Conservation (phyloP, 495 filamentous ascomycete species). For the Immersiella caudata region DNA sequence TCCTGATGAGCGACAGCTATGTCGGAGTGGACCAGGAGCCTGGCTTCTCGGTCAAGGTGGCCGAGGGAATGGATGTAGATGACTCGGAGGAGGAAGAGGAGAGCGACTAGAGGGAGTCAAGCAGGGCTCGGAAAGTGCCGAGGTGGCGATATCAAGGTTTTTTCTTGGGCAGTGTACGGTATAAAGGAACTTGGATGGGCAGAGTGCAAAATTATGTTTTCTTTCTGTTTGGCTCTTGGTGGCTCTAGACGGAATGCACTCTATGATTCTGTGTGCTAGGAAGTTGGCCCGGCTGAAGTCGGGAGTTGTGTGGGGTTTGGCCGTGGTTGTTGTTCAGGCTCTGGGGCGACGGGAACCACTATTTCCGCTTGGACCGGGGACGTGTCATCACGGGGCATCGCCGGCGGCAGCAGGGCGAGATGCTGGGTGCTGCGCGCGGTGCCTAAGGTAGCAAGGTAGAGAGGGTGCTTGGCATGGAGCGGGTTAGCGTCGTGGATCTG, state of each 20-base stretch:
- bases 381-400: neutral
- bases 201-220: constrained; percentile 6
- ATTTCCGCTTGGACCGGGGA: constrained; percentile 1
- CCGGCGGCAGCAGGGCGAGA: neutral
- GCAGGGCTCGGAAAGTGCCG: neutral
- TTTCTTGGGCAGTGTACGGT: constrained; percentile 27
- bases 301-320: constrained; percentile 29
- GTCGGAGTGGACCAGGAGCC: constrained; percentile 97
- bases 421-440: neutral
- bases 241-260: constrained; percentile 7
- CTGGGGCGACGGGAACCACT: constrained; percentile 13
- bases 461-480: neutral
- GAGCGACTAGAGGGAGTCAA: constrained; percentile 47
- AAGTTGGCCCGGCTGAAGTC: constrained; percentile 27
- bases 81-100: constrained; percentile 81
- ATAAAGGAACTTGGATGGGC: constrained; percentile 16
- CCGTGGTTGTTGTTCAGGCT: constrained; percentile 24
- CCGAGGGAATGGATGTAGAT: constrained; percentile 94
- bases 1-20: constrained; percentile 97
- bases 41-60: constrained; percentile 78
- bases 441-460: neutral
- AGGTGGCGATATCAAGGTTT: constrained; percentile 4
- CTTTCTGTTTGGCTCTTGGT: neutral
- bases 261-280: neutral
- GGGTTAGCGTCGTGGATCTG: constrained; percentile 22